Conservation (phyloP, 1,284 basidiomycete genomes). For the Erythrobasidium hasegawianum region DNA sequence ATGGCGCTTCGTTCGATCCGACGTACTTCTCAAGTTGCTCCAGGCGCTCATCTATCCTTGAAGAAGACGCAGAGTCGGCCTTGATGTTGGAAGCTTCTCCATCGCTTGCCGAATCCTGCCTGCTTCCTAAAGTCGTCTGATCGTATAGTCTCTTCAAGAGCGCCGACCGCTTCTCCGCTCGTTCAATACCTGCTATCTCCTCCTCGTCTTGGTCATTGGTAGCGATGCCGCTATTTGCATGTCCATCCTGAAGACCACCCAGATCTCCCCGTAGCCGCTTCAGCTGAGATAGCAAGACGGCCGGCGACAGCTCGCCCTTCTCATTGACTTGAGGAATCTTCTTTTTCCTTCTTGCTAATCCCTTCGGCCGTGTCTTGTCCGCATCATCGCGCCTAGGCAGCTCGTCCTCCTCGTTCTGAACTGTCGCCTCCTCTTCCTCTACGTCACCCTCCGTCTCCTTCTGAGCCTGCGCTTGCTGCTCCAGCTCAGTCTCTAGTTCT, state of each 20-base stretch:
- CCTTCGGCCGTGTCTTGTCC: constrained; percentile 25
- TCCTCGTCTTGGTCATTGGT: constrained; percentile 27
- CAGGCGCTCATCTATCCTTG: constrained; percentile 65
- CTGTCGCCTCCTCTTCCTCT: constrained; percentile 35
- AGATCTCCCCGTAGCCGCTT: constrained; percentile 39
- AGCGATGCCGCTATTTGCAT: neutral
- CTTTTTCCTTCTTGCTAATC: constrained; percentile 24
- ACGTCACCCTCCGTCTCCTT: constrained; percentile 35
- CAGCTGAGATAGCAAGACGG: constrained; percentile 41
- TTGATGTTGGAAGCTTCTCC: neutral
- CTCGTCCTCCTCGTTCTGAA: constrained; percentile 42
- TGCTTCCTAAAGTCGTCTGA: too few species aligned
- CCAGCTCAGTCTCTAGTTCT: constrained; percentile 52
- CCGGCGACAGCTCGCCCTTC: constrained; percentile 37
- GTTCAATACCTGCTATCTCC: neutral
- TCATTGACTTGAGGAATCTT: constrained; percentile 20
- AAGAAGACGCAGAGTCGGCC: constrained; percentile 9
- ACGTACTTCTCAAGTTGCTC: constrained; percentile 73
- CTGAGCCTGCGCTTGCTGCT: constrained; percentile 27
- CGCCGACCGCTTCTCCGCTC: constrained; percentile 22
- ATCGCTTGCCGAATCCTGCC: neutral
- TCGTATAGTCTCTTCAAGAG: neutral
- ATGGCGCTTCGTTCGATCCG: constrained; percentile 53
- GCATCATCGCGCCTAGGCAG: constrained; percentile 42
- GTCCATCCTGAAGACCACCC: neutral